A percentile compares a stretch with the other conserved stretches of the same genome.
Conservation (phyloP, 2,329 filamentous ascomycete species). For the Pseudocercospora pini-densiflorae region DNA sequence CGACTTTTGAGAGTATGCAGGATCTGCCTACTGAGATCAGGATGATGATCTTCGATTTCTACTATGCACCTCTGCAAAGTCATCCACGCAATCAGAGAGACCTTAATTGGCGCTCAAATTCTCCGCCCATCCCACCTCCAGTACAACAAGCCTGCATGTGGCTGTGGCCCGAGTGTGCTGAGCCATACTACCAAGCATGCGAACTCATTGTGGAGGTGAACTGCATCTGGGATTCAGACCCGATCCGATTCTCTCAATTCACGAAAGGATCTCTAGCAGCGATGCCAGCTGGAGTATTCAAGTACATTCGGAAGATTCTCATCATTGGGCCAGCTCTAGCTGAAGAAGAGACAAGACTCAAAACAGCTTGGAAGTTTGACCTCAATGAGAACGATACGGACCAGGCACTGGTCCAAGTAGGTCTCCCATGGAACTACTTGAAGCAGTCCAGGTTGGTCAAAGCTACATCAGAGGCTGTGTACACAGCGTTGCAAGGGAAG, state of each 20-base stretch:
- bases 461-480: neutral
- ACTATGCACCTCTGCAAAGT: neutral
- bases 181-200: neutral
- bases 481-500: neutral
- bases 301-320: neutral
- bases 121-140: neutral
- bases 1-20: neutral
- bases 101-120: too few relatives aligned
- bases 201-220: neutral
- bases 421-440: neutral
- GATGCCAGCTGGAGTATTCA: neutral
- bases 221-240: neutral
- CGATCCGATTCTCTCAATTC: too few relatives aligned
- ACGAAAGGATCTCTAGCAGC: neutral
- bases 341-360: neutral
- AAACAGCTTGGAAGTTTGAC: neutral
- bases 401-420: neutral
- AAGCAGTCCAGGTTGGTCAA: neutral
- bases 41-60: too few relatives aligned
- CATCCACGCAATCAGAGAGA: neutral
- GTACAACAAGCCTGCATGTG: neutral
- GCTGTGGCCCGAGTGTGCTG: neutral
- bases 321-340: neutral
- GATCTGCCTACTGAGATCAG: neutral
- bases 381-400: neutral